phyloP scores from a whole-genome alignment of 2,329 filamentous ascomycete genomes.

The Ceratocystis cacaofunesta region DNA sequence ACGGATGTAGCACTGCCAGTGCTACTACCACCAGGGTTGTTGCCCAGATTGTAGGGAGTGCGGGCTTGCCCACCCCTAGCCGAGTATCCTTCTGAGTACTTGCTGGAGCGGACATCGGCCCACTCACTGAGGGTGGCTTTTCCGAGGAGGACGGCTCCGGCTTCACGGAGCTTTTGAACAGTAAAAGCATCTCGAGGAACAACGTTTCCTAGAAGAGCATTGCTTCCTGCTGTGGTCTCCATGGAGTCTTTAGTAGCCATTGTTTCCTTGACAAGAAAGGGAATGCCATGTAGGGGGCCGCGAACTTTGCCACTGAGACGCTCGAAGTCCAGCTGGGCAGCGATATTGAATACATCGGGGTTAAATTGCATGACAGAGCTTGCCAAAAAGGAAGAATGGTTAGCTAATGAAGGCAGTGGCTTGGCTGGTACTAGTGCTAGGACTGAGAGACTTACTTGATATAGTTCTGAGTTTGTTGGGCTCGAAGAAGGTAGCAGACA shows the following conservation, averaged over 20 bases:
- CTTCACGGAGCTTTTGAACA: conserved; percentile 43
- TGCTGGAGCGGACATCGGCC: conserved; percentile 54
- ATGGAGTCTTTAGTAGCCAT: conserved; percentile 54
- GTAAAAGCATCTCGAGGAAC: conserved; percentile 55
- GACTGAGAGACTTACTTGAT: conserved; percentile 35
- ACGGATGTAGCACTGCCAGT: conserved; percentile 53
- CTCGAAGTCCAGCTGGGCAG: conserved; percentile 44
- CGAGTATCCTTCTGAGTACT: conserved; percentile 55
- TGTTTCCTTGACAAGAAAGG: conserved; percentile 61
- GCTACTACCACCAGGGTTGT: conserved; percentile 54
- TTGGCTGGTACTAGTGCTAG: not conserved
- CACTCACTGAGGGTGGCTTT: conserved; percentile 60
- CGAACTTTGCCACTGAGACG: conserved; percentile 39
- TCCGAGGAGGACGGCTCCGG: conserved; percentile 54
- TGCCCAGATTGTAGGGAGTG: conserved; percentile 52
- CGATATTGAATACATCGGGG: conserved; percentile 50
- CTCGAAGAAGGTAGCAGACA: conserved; percentile 46
- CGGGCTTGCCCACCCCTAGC: conserved; percentile 48
- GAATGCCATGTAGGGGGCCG: conserved; percentile 60
- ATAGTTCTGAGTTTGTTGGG: conserved; percentile 48
- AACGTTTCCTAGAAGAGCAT: conserved; percentile 48
- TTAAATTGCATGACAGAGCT: conserved; percentile 51
- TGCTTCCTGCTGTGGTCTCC: conserved; percentile 59
- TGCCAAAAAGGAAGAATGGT: not conserved
- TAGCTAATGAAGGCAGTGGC: not conserved